Conservation (phyloP, 2,329 filamentous ascomycete genomes). For the Corynespora cassiicola region DNA sequence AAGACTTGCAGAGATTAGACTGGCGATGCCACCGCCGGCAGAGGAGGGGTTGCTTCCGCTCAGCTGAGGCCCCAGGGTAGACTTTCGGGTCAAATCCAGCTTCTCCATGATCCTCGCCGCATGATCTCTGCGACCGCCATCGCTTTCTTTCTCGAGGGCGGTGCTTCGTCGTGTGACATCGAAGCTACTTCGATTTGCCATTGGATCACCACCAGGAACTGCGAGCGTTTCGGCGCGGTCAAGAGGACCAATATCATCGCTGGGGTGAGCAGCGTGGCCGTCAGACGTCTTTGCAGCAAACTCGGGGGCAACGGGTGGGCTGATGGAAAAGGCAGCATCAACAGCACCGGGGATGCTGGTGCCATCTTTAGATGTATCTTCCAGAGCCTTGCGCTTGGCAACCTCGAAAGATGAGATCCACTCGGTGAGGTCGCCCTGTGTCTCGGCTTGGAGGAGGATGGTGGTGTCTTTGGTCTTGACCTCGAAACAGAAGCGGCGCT, state of each 20-base stretch:
- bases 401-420: slow-evolving; percentile 95
- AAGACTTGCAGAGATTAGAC: slow-evolving; percentile 81
- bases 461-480: slow-evolving; percentile 97
- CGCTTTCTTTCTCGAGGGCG: slow-evolving; percentile 67
- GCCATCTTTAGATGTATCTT: slow-evolving; percentile 67
- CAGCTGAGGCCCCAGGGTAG: slow-evolving; percentile 62
- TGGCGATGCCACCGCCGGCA: slow-evolving; percentile 74
- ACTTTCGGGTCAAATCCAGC: slow-evolving; percentile 85
- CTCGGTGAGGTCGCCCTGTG: slow-evolving; percentile 87
- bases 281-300: slow-evolving; percentile 84
- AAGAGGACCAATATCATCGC: slow-evolving; percentile 59
- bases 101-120: slow-evolving; percentile 91
- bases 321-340: slow-evolving; percentile 89
- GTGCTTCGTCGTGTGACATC: slow-evolving; percentile 68
- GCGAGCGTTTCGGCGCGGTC: slow-evolving; percentile 72
- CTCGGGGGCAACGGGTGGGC: slow-evolving; percentile 83
- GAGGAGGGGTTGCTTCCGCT: slow-evolving; percentile 49
- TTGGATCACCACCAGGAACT: slow-evolving; percentile 64
- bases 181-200: slow-evolving; percentile 70
- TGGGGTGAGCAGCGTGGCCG: slow-evolving; percentile 62
- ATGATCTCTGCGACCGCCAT: slow-evolving; percentile 78
- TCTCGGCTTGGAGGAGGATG: slow-evolving; percentile 89
- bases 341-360: slow-evolving; percentile 53
- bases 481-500: slow-evolving; percentile 95
- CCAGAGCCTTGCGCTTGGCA: slow-evolving; percentile 89